Base-by-base conservation (phyloP, 441 rosid genomes). In the Corymbia citriodora region DNA sequence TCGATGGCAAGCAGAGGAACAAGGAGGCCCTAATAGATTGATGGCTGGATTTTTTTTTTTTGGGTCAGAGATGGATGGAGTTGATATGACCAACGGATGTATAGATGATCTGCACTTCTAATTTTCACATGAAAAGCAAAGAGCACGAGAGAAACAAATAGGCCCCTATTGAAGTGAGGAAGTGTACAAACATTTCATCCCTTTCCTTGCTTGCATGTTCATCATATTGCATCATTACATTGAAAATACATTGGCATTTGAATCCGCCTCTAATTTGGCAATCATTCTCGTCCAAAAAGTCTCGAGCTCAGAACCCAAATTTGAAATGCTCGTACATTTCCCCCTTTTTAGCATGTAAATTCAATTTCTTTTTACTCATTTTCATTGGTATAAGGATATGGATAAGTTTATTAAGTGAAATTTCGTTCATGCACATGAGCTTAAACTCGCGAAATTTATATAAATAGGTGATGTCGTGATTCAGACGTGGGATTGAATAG, bases 351-450 rank as follows among this genome's bases (percentile, higher is more conserved):
- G 1, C 11, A 10, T 70, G 23, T 10, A 5, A 70, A 33, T 10
- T 5, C 18, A 36, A 2, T 33, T 33, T 17, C 14, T 5, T 33
- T 33, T 33, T 18, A 3, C 1, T 1, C 2, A 0, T 33, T 70
- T 33, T 2, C 21, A 70, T 2, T 0, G 0, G 0, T 9, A 9
- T 3, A 17, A 2, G 11, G 5, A 1, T 33, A 9, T 36, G 40
- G 23, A 19, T 10, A 3, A 33, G 1, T 18, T 0, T 9, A 9
- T 18, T 4, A 0, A 70, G 8, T 33, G 9, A 31, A 33, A 4
- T 68, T 68, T 33, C 11, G 2, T 29, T 1, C 12, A 2, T 8
- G 8, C 4, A 16, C 0, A 2, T 33, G 45, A 33, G 11, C 48
- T 16, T 23, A 18, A 70, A 17, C 18, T 70, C 3, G 10, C 7